Percentiles rank a stretch among this genome's conserved stretches.
These are phyloP conservation scores for Cyberlindnera nakhonratchasimensis DNA, from an alignment of 805 yeast genomes.

Conservation along the genomic window DNA sequence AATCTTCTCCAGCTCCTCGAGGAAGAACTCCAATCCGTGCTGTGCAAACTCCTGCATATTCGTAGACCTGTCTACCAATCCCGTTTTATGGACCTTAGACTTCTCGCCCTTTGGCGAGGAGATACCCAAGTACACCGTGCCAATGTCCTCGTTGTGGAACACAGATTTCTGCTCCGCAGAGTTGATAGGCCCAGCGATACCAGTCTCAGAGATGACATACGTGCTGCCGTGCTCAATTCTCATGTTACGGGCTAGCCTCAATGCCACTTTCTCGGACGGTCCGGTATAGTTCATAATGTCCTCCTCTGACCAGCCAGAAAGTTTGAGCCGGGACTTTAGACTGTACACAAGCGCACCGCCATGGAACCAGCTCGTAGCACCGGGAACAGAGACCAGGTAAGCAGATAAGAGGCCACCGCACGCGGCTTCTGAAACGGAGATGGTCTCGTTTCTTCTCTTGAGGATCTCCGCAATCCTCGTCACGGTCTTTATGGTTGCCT, in stretches of 20 bases:
- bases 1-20: slow-evolving; percentile 41
- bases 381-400: slow-evolving; percentile 76
- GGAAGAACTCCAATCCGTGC: slow-evolving; percentile 57
- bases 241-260: slow-evolving; percentile 73
- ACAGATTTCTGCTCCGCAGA: slow-evolving; percentile 34
- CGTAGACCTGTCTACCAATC: slow-evolving; percentile 46
- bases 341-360: slow-evolving; percentile 84
- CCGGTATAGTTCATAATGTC: slow-evolving; percentile 77
- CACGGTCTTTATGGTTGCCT: slow-evolving; percentile 48
- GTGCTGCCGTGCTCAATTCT: slow-evolving; percentile 80
- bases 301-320: slow-evolving; percentile 73
- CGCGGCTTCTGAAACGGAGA: slow-evolving; percentile 83
- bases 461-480: slow-evolving; percentile 55
- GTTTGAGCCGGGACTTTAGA: slow-evolving; percentile 64
- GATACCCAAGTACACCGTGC: slow-evolving; percentile 69
- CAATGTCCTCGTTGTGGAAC: slow-evolving; percentile 42
- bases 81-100: slow-evolving; percentile 45
- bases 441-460: slow-evolving; percentile 51
- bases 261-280: slow-evolving; percentile 72
- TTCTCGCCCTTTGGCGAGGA: slow-evolving; percentile 60
- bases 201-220: slow-evolving; percentile 79
- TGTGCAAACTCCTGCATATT: slow-evolving; percentile 79
- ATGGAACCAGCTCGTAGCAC: slow-evolving; percentile 78
- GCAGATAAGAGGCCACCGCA: slow-evolving; percentile 87
- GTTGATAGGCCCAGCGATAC: slow-evolving; percentile 76